phyloP scores from a whole-genome alignment of 495 filamentous ascomycete genomes.

The Neurospora terricola region DNA sequence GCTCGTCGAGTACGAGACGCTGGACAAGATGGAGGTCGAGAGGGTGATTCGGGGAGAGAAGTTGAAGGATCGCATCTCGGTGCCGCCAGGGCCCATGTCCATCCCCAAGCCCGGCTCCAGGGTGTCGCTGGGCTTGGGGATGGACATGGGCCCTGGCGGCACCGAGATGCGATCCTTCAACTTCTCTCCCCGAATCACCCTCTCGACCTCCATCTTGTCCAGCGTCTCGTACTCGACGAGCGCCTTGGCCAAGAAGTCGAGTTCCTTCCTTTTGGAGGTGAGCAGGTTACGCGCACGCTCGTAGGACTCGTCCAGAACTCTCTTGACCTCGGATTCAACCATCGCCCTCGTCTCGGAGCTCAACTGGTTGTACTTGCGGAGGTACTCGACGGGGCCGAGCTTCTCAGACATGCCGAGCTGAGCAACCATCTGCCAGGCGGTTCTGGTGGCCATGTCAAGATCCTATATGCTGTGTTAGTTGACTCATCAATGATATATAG shows the following conservation, averaged over 20 bases:
- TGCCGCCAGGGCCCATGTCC: slow-evolving; percentile 39
- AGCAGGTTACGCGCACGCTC: slow-evolving; percentile 65
- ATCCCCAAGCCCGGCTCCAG: slow-evolving; percentile 27
- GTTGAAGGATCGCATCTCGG: slow-evolving; percentile 43
- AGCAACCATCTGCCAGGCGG: slow-evolving; percentile 79
- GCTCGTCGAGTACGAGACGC: slow-evolving; percentile 85
- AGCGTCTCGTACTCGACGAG: slow-evolving; percentile 91
- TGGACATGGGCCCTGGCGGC: slow-evolving; percentile 36
- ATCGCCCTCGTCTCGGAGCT: slow-evolving; percentile 73
- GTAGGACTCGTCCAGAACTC: slow-evolving; percentile 72
- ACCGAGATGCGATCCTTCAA: slow-evolving; percentile 44
- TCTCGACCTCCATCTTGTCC: slow-evolving; percentile 77
- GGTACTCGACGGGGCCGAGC: slow-evolving; percentile 82
- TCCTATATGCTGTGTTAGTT: slow-evolving; percentile 45
- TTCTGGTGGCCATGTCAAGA: slow-evolving; percentile 64
- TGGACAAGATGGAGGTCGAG: slow-evolving; percentile 79
- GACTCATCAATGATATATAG: background rate
- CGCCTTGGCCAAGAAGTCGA: slow-evolving; percentile 78
- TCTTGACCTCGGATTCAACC: slow-evolving; percentile 80
- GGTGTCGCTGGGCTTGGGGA: slow-evolving; percentile 27
- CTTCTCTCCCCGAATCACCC: slow-evolving; percentile 76
- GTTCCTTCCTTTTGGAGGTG: slow-evolving; percentile 59
- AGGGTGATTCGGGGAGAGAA: slow-evolving; percentile 80
- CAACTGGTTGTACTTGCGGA: slow-evolving; percentile 64
- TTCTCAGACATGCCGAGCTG: slow-evolving; percentile 77